phyloP scores from a whole-genome alignment of 2,329 filamentous ascomycete genomes.

The Botrytis sinoallii region DNA sequence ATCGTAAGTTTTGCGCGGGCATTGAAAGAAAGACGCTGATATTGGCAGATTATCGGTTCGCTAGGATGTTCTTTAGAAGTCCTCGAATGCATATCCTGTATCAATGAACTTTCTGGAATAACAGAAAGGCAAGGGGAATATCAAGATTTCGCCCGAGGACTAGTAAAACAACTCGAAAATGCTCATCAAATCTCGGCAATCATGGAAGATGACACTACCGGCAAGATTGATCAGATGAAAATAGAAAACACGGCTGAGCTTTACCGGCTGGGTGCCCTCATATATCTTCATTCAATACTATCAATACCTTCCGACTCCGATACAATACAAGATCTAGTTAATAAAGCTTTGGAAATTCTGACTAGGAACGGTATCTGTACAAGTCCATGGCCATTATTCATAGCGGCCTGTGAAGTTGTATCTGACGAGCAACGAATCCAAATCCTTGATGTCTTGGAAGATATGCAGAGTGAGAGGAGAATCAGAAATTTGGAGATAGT shows the following conservation, averaged over 20 bases:
- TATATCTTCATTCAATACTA: constrained; percentile 41
- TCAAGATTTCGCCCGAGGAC: constrained; percentile 23
- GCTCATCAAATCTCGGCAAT: constrained; percentile 33
- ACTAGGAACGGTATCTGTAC: constrained; percentile 43
- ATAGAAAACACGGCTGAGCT: constrained; percentile 45
- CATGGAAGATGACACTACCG: constrained; percentile 34
- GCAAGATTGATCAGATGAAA: constrained; percentile 31
- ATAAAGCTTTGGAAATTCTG: constrained; percentile 41
- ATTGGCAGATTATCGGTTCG: constrained; percentile 43
- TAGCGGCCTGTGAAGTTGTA: constrained; percentile 46
- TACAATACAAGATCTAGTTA: constrained; percentile 27
- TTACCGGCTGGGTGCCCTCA: constrained; percentile 45
- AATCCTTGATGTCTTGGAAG: constrained; percentile 43
- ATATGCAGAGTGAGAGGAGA: constrained; percentile 43
- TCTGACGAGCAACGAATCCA: constrained; percentile 43
- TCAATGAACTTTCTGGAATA: constrained; percentile 35
- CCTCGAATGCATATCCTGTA: constrained; percentile 44
- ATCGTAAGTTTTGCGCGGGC: background rate
- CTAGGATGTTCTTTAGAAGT: constrained; percentile 48
- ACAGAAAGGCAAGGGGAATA: background rate
- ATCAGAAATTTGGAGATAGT: constrained; percentile 48
- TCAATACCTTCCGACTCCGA: constrained; percentile 25
- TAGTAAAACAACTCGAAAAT: constrained; percentile 22
- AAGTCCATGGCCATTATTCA: constrained; percentile 49
- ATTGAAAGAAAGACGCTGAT: background rate